Evolutionary conservation across 805 yeast species (phyloP).

Genomic region (Candida yuanshanica): DNA sequence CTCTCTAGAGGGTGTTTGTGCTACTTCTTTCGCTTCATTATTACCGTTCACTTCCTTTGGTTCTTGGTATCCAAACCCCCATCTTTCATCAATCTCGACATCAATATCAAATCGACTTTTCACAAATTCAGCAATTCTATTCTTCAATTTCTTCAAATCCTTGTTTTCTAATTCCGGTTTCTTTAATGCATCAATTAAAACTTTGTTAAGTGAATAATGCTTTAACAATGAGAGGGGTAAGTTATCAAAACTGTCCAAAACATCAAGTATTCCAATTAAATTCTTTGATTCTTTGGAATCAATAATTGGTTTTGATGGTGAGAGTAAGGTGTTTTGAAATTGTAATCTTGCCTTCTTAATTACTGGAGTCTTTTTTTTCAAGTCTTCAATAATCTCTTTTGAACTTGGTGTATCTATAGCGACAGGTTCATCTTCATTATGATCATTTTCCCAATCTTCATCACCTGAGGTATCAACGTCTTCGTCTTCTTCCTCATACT

Average conservation of each 20-base stretch:
- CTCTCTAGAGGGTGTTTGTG: too few species aligned
- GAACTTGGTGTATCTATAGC: conserved; percentile 14
- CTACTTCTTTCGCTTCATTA: background rate
- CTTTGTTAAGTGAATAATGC: conserved; percentile 27
- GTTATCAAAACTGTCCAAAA: conserved; percentile 17
- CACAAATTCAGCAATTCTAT: conserved; percentile 14
- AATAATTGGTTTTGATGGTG: conserved; percentile 9
- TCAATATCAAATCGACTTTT: conserved; percentile 22
- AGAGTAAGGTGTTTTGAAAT: conserved; percentile 17
- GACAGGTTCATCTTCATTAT: conserved; percentile 15
- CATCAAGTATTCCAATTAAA: conserved; percentile 20
- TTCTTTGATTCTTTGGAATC: conserved; percentile 11
- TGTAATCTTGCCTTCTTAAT: conserved; percentile 26
- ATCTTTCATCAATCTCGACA: conserved; percentile 25
- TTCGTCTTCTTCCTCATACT: conserved; percentile 5
- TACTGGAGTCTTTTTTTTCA: conserved; percentile 16
- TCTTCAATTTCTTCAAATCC: conserved; percentile 13
- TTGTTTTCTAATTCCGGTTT: conserved; percentile 28
- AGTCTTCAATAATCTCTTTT: conserved; percentile 9
- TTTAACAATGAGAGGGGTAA: conserved; percentile 28
- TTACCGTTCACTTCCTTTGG: conserved; percentile 4
- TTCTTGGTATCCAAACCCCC: conserved; percentile 17
- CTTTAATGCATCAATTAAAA: conserved; percentile 28
- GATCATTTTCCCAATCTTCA: conserved; percentile 22
- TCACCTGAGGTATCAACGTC: conserved; percentile 21